Base-by-base conservation (phyloP, 2,329 filamentous ascomycete species). In the Spiromastix sp. region DNA sequence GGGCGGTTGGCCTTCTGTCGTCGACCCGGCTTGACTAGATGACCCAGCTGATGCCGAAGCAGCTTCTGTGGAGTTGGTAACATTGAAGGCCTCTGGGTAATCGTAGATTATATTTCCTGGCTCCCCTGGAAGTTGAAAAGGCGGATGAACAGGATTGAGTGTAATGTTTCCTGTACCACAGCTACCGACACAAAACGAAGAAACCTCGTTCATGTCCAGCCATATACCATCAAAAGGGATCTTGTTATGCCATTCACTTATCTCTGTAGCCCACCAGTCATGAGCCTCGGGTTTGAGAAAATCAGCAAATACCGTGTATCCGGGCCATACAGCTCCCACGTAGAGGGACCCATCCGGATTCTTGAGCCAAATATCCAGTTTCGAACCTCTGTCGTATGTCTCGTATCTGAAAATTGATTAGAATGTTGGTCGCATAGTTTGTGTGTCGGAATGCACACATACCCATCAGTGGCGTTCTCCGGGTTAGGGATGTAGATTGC, bases 401-500 rank as follows among this genome's bases (percentile, higher is more conserved):
- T 59, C 58, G 43, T 75, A 73, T 1, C 76, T 58, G 44, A 67
- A 68, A 6, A 59, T 61, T 36, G 63, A 37, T 36, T 17, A 37
- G 52, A 49, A 7, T 21, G 21, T 18, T 7, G 33, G 34, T 29
- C 11, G 18, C 17, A 11, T 36, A 32, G 4, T 27, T 24, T 10
- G 9, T 2, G 48, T 11, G 21, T n/a, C n/a, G n/a, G n/a, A 16
- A 20, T 16, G 4, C 8, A n/a, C 2, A 64, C 61, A 51, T 77
- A 82, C 29, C 66, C 67, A 54, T 85, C 81, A 24, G 66, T 74
- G 2, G 66, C 64, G 48, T 85, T 81, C n/a, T 72, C 61, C 0
- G 79, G 78, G 45, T 85, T 80, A 0, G 81, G 81, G 17, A 74
- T 72, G 50, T 86, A 86, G 37, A 82, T 80, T n/a, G 66, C 73